Evolutionary conservation across 768 basidiomycete genomes (phyloP), one percentile per base, ranked within the genome.

Genomic region (Rhizopogon sp.): DNA sequence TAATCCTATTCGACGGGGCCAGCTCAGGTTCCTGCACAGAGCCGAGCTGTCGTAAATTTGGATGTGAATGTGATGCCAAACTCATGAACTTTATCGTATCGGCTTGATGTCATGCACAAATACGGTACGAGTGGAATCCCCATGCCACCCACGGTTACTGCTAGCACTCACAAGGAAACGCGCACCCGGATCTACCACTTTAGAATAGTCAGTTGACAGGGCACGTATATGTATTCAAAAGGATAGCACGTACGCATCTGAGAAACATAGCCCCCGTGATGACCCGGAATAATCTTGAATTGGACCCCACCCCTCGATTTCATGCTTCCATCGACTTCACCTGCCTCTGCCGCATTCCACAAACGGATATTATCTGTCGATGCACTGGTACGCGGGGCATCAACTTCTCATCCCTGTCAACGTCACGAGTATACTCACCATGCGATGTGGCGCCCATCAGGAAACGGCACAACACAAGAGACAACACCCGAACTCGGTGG

Each of bases 211-310:
- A 62, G 59, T 59, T 60, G 61, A 71, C 68, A 49, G 22, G 17
- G 5, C 54, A 52, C 53, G 43, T 51, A 57, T 55, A 37, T 56
- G 39, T 37, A 50, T 50, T 56, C 29, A 41, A 52, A 20, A 51
- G 57, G 58, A 46, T 40, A 44, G 41, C 28, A 82, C 92, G 66
- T 73, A 98, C 96, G 72, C 83, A 98, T 90, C 64, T 93, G 87
- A 3, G 93, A 96, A 3, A 98, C 82, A 63, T 87, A 88, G 8
- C 95, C 96, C 39, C 95, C 94, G 71, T 97, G 92, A 73, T 97
- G 96, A 0, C 95, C 96, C 10, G 93, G 87, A 39, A 98, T 89
- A 57, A 98, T 94, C 74, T 93, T 94, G 78, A 96, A 98, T 53
- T 86, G 91, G 16, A 88, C 85, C 7, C 86, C 84, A 54, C 85